Conservation (phyloP, 1,139 yeast species). For the Lodderomyces orthopsilosis region DNA sequence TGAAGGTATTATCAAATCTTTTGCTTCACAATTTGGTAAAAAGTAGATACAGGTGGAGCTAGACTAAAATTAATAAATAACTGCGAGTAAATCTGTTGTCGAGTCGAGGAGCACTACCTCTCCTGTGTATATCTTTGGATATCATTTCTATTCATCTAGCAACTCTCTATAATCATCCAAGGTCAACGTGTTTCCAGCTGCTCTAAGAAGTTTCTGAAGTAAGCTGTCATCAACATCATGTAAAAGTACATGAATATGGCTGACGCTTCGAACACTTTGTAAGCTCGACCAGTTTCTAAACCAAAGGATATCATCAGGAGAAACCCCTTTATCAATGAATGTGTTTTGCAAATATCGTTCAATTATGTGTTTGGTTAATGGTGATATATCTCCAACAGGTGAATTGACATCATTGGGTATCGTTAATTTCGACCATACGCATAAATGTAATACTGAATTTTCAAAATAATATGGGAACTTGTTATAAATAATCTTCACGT, state of each 20-base stretch:
- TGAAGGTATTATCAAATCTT: constrained; percentile 62
- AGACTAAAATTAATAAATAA: neutral
- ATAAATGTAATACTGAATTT: constrained; percentile 34
- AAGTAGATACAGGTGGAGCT: constrained; percentile 22
- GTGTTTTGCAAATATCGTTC: constrained; percentile 42
- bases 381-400: constrained; percentile 45
- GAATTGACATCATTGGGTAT: constrained; percentile 33
- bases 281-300: constrained; percentile 61
- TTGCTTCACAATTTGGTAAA: constrained; percentile 49
- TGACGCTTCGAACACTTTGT: constrained; percentile 56
- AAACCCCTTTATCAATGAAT: constrained; percentile 37
- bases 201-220: constrained; percentile 19
- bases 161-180: constrained; percentile 18
- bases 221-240: constrained; percentile 25
- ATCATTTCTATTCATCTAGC: constrained; percentile 4
- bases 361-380: constrained; percentile 33
- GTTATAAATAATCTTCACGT: constrained; percentile 35
- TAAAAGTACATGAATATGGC: constrained; percentile 58
- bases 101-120: too few relatives aligned
- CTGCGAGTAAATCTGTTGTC: too few relatives aligned
- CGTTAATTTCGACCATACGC: constrained; percentile 42
- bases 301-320: constrained; percentile 49
- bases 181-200: constrained; percentile 21
- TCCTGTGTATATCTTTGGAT: constrained; percentile 2
- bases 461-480: constrained; percentile 46